These are phyloP conservation scores for Phialophora verrucosa DNA, from an alignment of 2,329 filamentous ascomycete species.

Conservation along the genomic window DNA sequence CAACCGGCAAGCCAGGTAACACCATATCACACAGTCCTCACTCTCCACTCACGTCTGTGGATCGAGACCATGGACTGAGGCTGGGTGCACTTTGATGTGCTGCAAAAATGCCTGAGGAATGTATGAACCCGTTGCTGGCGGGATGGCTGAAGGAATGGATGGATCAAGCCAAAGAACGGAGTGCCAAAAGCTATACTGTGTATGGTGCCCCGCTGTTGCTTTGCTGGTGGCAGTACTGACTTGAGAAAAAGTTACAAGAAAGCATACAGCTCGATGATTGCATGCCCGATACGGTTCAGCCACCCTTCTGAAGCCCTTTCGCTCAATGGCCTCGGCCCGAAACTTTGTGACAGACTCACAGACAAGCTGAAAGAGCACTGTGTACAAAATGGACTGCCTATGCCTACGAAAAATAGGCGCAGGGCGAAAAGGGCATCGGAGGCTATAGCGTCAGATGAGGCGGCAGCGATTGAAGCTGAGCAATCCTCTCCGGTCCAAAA, in stretches of 20 bases:
- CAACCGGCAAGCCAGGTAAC: neutral
- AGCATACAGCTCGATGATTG: constrained; percentile 77
- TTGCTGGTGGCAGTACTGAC: neutral
- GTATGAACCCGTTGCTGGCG: constrained; percentile 73
- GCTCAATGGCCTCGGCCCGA: constrained; percentile 75
- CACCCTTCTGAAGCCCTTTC: constrained; percentile 76
- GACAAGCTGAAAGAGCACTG: constrained; percentile 64
- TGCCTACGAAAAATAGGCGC: constrained; percentile 61
- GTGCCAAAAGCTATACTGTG: constrained; percentile 69
- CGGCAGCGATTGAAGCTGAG: constrained; percentile 37
- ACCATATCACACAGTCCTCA: neutral
- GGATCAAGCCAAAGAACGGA: constrained; percentile 70
- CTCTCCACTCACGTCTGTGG: neutral
- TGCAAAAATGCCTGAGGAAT: constrained; percentile 49
- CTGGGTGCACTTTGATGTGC: neutral
- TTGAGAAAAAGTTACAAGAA: constrained; percentile 66
- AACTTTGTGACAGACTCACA: constrained; percentile 72
- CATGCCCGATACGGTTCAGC: constrained; percentile 71
- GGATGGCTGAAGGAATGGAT: constrained; percentile 79
- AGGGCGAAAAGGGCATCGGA: constrained; percentile 42
- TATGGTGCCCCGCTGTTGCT: constrained; percentile 39
- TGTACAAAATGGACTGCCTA: constrained; percentile 68
- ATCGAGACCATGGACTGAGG: neutral
- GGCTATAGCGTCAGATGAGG: constrained; percentile 41
- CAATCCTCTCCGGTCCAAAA: constrained; percentile 60